Evolutionary conservation across 495 filamentous ascomycete genomes (phyloP).

Genomic region (Aspergillus nanangensis): DNA sequence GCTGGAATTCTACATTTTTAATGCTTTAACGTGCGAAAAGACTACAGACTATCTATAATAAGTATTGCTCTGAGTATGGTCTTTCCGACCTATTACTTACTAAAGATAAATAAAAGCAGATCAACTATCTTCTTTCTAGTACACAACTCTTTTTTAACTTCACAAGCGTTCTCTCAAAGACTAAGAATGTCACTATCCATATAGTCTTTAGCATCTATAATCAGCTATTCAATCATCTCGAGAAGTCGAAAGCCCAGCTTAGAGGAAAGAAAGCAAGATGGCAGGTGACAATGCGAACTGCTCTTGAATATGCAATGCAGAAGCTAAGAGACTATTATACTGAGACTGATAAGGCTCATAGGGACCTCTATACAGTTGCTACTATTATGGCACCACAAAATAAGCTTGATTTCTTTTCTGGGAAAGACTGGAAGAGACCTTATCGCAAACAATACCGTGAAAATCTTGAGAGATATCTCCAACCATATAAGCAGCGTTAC

Average conservation of each 20-base stretch:
- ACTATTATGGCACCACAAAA: too few species aligned
- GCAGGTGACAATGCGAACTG: too few species aligned
- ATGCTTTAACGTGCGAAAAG: neutral
- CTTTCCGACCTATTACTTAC: neutral
- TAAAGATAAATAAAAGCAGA: neutral
- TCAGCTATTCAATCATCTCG: neutral
- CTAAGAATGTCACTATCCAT: neutral
- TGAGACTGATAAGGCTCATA: too few species aligned
- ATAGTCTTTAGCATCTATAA: neutral
- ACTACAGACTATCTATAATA: neutral
- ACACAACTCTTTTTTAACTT: neutral
- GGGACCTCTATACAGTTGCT: too few species aligned
- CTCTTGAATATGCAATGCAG: too few species aligned
- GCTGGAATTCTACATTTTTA: slow-evolving; percentile 1
- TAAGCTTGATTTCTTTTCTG: too few species aligned
- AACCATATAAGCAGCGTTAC: too few species aligned
- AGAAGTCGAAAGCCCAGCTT: neutral
- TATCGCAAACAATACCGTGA: too few species aligned
- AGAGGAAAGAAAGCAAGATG: too few species aligned
- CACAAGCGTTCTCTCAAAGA: neutral
- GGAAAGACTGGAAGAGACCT: too few species aligned
- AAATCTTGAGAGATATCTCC: too few species aligned
- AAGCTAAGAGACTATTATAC: too few species aligned
- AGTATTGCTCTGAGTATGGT: neutral
- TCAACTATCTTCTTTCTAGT: slow-evolving; percentile 2